These are phyloP conservation scores for Leishmania arabica DNA, from an alignment of 208 protist genomes.

Conservation along the genomic window DNA sequence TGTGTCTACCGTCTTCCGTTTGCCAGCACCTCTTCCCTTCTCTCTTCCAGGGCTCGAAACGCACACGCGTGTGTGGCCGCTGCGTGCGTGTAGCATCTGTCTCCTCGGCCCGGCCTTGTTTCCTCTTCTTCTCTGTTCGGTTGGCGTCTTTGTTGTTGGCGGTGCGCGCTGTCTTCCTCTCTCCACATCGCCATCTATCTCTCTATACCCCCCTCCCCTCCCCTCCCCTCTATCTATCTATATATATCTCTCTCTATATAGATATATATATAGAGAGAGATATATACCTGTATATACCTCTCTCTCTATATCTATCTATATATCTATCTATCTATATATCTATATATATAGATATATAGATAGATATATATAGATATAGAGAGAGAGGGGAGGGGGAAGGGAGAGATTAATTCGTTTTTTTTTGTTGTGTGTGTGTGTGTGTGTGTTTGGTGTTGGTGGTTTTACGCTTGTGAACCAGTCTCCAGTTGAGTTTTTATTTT, in stretches of 20 bases:
- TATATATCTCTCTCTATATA: too few species aligned
- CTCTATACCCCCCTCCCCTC: too few species aligned
- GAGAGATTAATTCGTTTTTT: neutral
- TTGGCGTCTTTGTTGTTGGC: neutral
- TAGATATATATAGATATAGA: neutral
- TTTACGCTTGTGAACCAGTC: too few species aligned
- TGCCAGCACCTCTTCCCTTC: neutral
- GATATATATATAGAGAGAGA: too few species aligned
- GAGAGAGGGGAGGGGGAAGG: too few species aligned
- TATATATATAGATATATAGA: neutral
- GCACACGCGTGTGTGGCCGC: neutral
- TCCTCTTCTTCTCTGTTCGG: neutral
- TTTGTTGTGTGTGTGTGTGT: conserved; percentile 7
- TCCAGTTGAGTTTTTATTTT: neutral
- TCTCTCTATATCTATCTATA: too few species aligned
- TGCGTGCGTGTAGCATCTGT: neutral
- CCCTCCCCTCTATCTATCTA: too few species aligned
- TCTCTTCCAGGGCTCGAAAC: too few species aligned
- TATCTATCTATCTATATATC: too few species aligned
- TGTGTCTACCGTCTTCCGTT: conserved; percentile 7
- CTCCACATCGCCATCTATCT: neutral
- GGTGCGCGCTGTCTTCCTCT: neutral
- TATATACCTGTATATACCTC: too few species aligned
- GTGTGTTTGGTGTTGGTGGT: neutral
- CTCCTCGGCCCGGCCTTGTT: neutral